Percentiles rank a stretch among this genome's conserved stretches.
Evolutionary conservation across 495 filamentous ascomycete species (phyloP).

Genomic region (Penicillium bialowiezense): DNA sequence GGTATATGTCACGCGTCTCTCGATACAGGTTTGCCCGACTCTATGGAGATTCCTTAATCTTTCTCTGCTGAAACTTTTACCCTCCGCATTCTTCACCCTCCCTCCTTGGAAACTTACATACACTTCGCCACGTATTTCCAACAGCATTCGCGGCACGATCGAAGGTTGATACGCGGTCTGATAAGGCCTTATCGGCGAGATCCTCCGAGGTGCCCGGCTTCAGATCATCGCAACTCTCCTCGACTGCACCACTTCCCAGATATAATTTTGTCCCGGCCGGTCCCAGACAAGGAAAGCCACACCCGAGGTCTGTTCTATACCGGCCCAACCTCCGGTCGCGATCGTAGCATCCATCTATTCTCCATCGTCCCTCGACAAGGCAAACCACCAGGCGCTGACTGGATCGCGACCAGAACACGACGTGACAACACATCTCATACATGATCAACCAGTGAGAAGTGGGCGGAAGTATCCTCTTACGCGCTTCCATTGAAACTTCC

Average conservation of each 20-base stretch:
- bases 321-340: neutral
- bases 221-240: neutral
- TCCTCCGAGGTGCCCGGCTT: slow-evolving; percentile 15
- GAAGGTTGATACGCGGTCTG: neutral
- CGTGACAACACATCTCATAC: neutral
- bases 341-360: neutral
- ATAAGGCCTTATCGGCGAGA: slow-evolving; percentile 32
- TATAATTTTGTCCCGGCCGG: neutral
- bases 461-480: neutral
- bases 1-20: slow-evolving; percentile 2
- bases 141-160: neutral
- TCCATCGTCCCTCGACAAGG: neutral
- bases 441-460: neutral
- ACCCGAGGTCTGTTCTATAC: neutral
- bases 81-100: neutral
- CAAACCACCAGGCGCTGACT: slow-evolving; percentile 4
- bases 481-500: neutral
- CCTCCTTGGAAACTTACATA: neutral
- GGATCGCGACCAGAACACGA: slow-evolving; percentile 4
- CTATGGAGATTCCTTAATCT: too few relatives aligned
- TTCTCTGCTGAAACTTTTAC: too few relatives aligned
- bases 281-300: neutral
- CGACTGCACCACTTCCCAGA: neutral
- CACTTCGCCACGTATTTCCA: too few relatives aligned
- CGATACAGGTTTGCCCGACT: too few relatives aligned